Conservation (phyloP, 2,329 filamentous ascomycete genomes). For the Fonsecaea pedrosoi region DNA sequence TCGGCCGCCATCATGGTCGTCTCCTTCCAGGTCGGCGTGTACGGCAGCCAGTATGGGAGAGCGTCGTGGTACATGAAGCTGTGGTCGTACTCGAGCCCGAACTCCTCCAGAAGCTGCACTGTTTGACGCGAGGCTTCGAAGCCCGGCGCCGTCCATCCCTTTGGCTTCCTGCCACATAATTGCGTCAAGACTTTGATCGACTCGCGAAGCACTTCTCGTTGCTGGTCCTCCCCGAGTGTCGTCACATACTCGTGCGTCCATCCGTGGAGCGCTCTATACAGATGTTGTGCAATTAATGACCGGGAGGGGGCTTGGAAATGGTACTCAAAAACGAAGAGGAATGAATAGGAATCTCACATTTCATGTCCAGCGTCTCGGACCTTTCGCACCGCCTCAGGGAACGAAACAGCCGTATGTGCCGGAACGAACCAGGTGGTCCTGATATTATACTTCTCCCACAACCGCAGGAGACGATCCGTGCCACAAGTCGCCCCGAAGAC, state of each 20-base stretch:
- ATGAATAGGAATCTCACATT: conserved; percentile 45
- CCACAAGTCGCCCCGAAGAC: conserved; percentile 71
- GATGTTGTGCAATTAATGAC: neutral
- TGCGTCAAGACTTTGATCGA: conserved; percentile 74
- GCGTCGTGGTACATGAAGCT: conserved; percentile 58
- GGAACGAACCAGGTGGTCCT: conserved; percentile 66
- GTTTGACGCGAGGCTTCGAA: conserved; percentile 49
- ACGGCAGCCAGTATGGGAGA: conserved; percentile 25
- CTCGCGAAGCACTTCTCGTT: conserved; percentile 78
- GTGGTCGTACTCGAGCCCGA: conserved; percentile 55
- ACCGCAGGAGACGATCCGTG: conserved; percentile 69
- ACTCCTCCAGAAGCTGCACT: conserved; percentile 50
- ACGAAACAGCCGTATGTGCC: conserved; percentile 64
- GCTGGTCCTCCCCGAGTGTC: conserved; percentile 75
- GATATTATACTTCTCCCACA: conserved; percentile 56
- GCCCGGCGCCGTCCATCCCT: conserved; percentile 60
- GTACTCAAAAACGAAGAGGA: no score
- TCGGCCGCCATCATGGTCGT: neutral
- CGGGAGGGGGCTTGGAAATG: no score
- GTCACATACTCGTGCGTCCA: conserved; percentile 76
- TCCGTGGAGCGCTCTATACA: conserved; percentile 65
- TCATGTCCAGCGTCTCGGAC: conserved; percentile 68
- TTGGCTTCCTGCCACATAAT: conserved; percentile 70
- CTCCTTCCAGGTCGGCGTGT: neutral
- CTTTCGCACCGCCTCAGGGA: conserved; percentile 55